These are phyloP conservation scores for Trichoderma aggressivum DNA, from an alignment of 2,329 filamentous ascomycete genomes.

Conservation along the genomic window DNA sequence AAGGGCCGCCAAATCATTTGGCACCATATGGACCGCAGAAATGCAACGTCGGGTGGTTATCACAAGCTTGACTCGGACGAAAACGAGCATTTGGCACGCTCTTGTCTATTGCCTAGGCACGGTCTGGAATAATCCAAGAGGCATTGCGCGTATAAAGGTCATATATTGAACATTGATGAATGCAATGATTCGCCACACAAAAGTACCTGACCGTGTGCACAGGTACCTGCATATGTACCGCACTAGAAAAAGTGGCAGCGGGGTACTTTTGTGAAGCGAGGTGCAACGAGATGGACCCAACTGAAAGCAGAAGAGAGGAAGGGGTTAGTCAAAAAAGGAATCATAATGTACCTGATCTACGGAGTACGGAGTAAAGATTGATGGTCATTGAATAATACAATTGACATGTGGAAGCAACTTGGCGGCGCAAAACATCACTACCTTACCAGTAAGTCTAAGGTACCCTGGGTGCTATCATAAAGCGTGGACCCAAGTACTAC, in stretches of 20 bases:
- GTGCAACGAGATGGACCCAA: background rate
- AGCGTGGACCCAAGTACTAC: too few species aligned
- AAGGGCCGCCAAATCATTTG: background rate
- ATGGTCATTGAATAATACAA: background rate
- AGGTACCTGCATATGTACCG: background rate
- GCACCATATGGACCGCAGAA: background rate
- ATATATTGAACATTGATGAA: too few species aligned
- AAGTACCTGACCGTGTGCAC: background rate
- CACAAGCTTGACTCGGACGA: background rate
- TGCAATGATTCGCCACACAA: background rate
- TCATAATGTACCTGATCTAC: too few species aligned
- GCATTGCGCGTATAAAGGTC: background rate
- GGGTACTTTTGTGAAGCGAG: background rate
- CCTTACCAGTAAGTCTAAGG: background rate
- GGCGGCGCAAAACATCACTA: background rate
- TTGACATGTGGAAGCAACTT: background rate
- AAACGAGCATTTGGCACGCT: background rate
- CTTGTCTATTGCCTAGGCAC: background rate
- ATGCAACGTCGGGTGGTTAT: background rate
- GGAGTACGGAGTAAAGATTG: too few species aligned
- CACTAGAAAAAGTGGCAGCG: background rate
- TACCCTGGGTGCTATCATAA: too few species aligned
- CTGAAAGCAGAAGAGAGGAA: background rate
- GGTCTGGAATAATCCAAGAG: background rate
- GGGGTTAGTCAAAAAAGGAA: accelerated